Evolutionary conservation across 768 basidiomycete genomes (phyloP), one percentile per base, ranked within the genome.

Genomic region (Psilocybe azurescens): DNA sequence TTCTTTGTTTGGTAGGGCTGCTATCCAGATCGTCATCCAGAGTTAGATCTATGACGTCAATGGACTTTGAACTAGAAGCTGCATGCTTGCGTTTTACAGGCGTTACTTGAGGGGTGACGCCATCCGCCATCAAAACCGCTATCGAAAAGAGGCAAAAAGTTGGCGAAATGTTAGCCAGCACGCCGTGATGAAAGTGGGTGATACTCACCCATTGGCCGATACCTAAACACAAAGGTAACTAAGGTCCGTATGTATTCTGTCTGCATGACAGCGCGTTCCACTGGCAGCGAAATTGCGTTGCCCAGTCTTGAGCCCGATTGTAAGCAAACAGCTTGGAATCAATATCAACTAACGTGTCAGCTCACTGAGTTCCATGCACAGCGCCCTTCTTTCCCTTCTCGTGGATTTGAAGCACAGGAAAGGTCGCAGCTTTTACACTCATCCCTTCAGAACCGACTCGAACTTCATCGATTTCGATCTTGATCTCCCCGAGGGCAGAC

Each of bases 361-460:
- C 72, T 51, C 28, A 73, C 75, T 62, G 59, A n/a, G 71, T 65
- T 44, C 68, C 65, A 50, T 76, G 75, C 0, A 54, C 60, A 53
- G 72, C 61, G 13, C 65, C 70, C 48, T 73, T 75, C 61, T 75
- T 73, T 1, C 68, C 61, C 16, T 65, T 63, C 47, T 75, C 73
- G 41, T 74, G 70, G 0, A 75, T 65, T 7, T 59, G 29, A 32
- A 56, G 65, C 61, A 16, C 56, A 30, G 53, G 51, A 18, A 58
- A 51, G 48, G 13, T 28, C 20, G 24, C 24, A 20, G 7, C 28
- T 24, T 59, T 52, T 33, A 46, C n/a, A 10, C n/a, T n/a, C 48
- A 14, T 62, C 52, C 0, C 16, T 7, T 6, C 4, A 14, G 41
- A 44, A 10, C 18, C 30, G 2, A 16, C 28, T 36, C 30, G 30